Conservation (phyloP, 2,329 filamentous ascomycete species). For the Rhynchosporium secalis region DNA sequence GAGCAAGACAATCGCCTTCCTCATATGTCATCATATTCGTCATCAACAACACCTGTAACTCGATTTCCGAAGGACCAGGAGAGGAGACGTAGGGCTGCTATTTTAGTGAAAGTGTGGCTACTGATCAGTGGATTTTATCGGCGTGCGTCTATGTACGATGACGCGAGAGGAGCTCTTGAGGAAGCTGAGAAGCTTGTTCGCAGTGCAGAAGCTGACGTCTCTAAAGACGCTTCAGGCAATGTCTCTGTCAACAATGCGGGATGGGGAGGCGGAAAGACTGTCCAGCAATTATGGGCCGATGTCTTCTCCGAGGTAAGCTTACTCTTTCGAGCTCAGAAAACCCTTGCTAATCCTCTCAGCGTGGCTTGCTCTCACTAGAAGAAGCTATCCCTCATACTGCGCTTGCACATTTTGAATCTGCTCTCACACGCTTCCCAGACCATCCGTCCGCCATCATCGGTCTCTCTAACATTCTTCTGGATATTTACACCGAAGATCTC, state of each 20-base stretch:
- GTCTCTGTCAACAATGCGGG: constrained; percentile 62
- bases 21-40: constrained; percentile 23
- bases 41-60: constrained; percentile 33
- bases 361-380: constrained; percentile 37
- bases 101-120: constrained; percentile 81
- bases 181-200: constrained; percentile 80
- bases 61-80: constrained; percentile 56
- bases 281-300: constrained; percentile 84
- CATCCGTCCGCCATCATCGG: constrained; percentile 80
- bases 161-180: constrained; percentile 74
- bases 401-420: constrained; percentile 76
- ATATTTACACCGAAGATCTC: constrained; percentile 73
- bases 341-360: constrained; percentile 32
- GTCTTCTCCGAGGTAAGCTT: constrained; percentile 73
- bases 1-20: constrained; percentile 30
- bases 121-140: constrained; percentile 88
- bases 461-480: constrained; percentile 80
- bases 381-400: constrained; percentile 60
- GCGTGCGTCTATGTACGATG: constrained; percentile 75
- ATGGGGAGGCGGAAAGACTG: constrained; percentile 79
- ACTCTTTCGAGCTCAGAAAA: not conserved
- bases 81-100: constrained; percentile 50
- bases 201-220: constrained; percentile 66
- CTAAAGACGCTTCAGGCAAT: constrained; percentile 61
- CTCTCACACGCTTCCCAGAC: constrained; percentile 75